Base-by-base conservation (phyloP, 176 grass and related monocot species). In the Carex littledalei region DNA sequence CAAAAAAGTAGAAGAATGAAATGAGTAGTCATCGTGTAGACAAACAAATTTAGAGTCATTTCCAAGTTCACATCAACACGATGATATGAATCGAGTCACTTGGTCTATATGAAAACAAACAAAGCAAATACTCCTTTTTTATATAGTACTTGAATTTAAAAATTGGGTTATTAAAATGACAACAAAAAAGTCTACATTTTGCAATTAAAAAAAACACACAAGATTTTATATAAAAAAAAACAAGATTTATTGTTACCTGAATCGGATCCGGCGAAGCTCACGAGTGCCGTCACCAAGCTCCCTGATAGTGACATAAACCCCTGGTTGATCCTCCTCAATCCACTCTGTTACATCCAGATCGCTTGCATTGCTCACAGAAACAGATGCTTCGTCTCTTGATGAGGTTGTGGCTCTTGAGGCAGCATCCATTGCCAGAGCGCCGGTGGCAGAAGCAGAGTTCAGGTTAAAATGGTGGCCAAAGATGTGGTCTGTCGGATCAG, bases 231-330 rank as follows among this genome's bases (percentile, higher is more conserved):
- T n/a, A 54, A 3, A n/a, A 26, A 47, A 52, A 22, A 6, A 26
- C 31, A 29, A 4, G 13, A 50, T 55, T 18, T 77, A 20, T 11
- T 15, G 3, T 45, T 53, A 92, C 94, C 94, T 97, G 90, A 97
- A 97, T 6, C 92, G 87, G 60, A 97, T 90, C 39, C 94, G 92
- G 21, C 94, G 94, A 80, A 97, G 92, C 86, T 97, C 94, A 8
- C 94, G 92, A 63, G 86, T 90, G n/a, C 94, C 94, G 53, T 97
- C 94, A 37, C 90, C 92, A 56, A 97, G 89, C 87, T 97, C 94
- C 10, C 94, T 91, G 84, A 97, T 97, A 81, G 94, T 97, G 90
- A 97, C 91, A 86, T 91, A 97, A 16, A 97, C 94, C 43, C 94
- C 94, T 3, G 94, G 92, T 69, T 97, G 90, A 78, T 94, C 92